Conservation (phyloP, 2,329 filamentous ascomycete genomes). For the Aurifilum marmelostoma region DNA sequence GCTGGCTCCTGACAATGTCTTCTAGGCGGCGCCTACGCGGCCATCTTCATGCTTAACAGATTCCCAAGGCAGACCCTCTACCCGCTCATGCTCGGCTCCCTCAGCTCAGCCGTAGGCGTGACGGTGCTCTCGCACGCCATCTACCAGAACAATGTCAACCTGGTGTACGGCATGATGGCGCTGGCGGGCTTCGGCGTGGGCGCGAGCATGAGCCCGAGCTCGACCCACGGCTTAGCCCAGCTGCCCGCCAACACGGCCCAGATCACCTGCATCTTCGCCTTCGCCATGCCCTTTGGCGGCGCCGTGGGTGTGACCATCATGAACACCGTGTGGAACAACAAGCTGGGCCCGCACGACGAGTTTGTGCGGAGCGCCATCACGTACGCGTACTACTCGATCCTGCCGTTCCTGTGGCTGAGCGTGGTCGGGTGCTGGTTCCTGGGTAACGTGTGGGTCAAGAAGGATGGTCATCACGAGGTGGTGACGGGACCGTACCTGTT, state of each 20-base stretch:
- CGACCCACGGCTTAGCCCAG: conserved; percentile 65
- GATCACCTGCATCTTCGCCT: conserved; percentile 62
- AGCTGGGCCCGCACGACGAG: conserved; percentile 27
- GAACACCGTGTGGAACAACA: conserved; percentile 70
- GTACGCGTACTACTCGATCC: conserved; percentile 65
- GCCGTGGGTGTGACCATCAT: conserved; percentile 69
- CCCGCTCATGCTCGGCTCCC: conserved; percentile 58
- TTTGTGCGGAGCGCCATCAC: conserved; percentile 56
- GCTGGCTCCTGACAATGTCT: neutral
- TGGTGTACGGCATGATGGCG: conserved; percentile 69
- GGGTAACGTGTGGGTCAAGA: conserved; percentile 41
- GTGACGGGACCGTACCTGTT: conserved; percentile 33
- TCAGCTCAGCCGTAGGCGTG: conserved; percentile 62
- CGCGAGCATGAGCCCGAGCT: conserved; percentile 64
- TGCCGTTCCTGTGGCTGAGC: conserved; percentile 57
- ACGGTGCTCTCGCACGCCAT: conserved; percentile 62
- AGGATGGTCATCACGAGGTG: conserved; percentile 34
- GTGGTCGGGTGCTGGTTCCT: conserved; percentile 36
- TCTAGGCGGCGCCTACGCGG: conserved; percentile 57
- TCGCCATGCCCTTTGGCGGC: conserved; percentile 65
- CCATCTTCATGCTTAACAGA: conserved; percentile 62
- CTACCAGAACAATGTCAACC: conserved; percentile 47
- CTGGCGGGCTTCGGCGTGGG: conserved; percentile 66
- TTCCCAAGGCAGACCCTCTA: conserved; percentile 65
- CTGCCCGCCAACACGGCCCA: conserved; percentile 61